phyloP scores from a whole-genome alignment of 78 protist genomes.

The Anaeramoeba flamelloides region DNA sequence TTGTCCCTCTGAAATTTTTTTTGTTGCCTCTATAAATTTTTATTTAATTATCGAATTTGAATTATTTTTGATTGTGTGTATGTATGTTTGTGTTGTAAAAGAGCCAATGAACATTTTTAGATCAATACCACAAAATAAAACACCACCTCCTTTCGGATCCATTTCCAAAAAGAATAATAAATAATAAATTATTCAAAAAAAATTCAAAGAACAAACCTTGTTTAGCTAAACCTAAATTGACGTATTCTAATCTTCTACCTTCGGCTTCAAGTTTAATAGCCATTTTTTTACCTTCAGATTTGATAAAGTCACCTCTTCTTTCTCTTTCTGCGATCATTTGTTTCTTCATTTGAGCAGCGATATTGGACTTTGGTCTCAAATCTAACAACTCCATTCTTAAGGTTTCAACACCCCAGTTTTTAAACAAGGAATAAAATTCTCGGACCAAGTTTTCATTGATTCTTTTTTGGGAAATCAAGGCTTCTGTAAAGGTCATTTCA shows the following conservation, averaged over 20 bases:
- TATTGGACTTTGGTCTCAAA: neutral
- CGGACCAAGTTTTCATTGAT: conserved; percentile 7
- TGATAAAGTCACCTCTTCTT: conserved; percentile 11
- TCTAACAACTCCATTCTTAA: conserved; percentile 14
- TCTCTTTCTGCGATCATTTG: conserved; percentile 22
- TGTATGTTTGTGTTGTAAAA: too few species aligned
- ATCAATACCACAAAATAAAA: too few species aligned
- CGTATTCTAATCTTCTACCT: neutral
- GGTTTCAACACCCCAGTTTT: conserved; percentile 8
- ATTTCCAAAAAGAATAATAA: too few species aligned
- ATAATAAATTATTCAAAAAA: too few species aligned
- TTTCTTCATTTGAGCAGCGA: conserved; percentile 6
- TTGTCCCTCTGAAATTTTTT: neutral
- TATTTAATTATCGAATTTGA: too few species aligned
- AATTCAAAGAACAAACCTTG: too few species aligned
- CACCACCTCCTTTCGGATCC: too few species aligned
- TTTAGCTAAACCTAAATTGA: neutral
- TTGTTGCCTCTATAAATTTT: too few species aligned
- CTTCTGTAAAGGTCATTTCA: conserved; percentile 9
- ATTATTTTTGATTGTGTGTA: too few species aligned
- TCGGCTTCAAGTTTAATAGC: conserved; percentile 6
- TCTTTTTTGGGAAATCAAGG: neutral
- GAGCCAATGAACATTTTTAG: too few species aligned
- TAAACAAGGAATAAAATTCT: conserved; percentile 5
- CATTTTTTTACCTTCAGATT: conserved; percentile 9